These are phyloP conservation scores for Leersia perrieri DNA, from an alignment of 176 grass and related monocot species.

Conservation along the genomic window DNA sequence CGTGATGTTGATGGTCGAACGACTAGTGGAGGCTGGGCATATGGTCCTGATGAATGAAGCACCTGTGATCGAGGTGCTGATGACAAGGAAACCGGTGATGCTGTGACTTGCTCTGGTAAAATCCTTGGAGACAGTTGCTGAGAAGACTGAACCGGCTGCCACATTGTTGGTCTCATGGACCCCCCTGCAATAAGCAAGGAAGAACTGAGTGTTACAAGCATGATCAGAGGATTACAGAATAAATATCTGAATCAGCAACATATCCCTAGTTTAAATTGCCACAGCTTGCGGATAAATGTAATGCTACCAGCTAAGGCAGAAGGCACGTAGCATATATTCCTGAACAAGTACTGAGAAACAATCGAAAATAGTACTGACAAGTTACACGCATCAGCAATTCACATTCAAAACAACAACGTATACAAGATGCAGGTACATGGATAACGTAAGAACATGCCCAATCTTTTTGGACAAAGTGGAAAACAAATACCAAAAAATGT, in stretches of 20 bases:
- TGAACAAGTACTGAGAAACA: background rate
- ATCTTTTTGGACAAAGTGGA: constrained; percentile 1
- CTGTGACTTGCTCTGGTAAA: background rate
- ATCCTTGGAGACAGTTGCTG: constrained; percentile 22
- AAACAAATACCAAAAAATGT: background rate
- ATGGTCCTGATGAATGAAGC: constrained; percentile 3
- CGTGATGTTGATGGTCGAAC: constrained; percentile 6
- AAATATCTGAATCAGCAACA: constrained; percentile 16
- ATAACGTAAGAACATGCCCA: constrained; percentile 5
- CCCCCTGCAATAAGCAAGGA: constrained; percentile 26
- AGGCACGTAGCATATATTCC: background rate
- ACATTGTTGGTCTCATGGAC: background rate
- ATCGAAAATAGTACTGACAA: background rate
- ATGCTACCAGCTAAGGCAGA: background rate
- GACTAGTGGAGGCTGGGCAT: background rate
- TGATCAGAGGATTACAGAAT: constrained; percentile 13
- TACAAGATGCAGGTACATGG: background rate
- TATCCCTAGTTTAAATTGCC: background rate
- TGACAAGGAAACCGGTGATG: background rate
- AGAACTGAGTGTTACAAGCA: constrained; percentile 14
- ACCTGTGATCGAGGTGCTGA: background rate
- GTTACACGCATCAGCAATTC: background rate
- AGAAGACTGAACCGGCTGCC: constrained; percentile 35
- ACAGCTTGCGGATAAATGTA: background rate
- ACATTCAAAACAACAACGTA: constrained; percentile 17